phyloP scores from a whole-genome alignment of 1,284 basidiomycete genomes.

The Caloboletus firmus region DNA sequence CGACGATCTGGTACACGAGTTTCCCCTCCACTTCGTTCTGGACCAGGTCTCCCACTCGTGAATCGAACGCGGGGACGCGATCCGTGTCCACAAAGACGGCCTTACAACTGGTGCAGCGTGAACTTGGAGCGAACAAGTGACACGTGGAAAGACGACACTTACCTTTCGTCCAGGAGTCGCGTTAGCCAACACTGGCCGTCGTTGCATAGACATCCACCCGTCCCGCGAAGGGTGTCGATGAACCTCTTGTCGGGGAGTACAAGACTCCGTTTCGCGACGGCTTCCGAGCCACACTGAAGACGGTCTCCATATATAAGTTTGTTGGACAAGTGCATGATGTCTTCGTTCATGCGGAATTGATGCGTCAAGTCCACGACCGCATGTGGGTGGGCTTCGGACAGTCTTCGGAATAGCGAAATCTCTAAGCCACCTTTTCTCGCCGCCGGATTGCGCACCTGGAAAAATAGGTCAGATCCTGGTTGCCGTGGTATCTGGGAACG shows the following conservation, averaged over 20 bases:
- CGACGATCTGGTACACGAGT: slow-evolving; percentile 62
- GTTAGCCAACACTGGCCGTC: slow-evolving; percentile 68
- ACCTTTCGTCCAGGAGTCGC: slow-evolving; percentile 66
- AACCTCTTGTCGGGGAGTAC: slow-evolving; percentile 49
- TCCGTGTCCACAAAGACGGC: slow-evolving; percentile 96
- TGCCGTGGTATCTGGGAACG: neutral
- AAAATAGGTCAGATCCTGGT: neutral
- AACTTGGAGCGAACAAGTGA: neutral
- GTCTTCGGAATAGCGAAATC: slow-evolving; percentile 83
- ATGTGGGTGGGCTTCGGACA: slow-evolving; percentile 83
- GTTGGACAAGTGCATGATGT: slow-evolving; percentile 95
- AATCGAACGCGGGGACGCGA: slow-evolving; percentile 70
- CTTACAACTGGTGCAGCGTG: slow-evolving; percentile 55
- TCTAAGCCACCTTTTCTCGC: slow-evolving; percentile 88
- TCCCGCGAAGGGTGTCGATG: slow-evolving; percentile 42
- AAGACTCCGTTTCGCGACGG: slow-evolving; percentile 64
- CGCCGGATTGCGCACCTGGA: slow-evolving; percentile 74
- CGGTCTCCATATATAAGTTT: slow-evolving; percentile 82
- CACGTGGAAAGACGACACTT: slow-evolving; percentile 19
- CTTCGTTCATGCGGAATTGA: slow-evolving; percentile 97
- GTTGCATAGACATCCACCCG: slow-evolving; percentile 31
- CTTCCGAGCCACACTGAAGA: slow-evolving; percentile 76
- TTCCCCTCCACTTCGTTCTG: slow-evolving; percentile 85
- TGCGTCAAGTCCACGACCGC: slow-evolving; percentile 81
- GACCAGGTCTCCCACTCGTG: slow-evolving; percentile 81